phyloP scores from a whole-genome alignment of 1,284 basidiomycete species.

The Irpex sp. region DNA sequence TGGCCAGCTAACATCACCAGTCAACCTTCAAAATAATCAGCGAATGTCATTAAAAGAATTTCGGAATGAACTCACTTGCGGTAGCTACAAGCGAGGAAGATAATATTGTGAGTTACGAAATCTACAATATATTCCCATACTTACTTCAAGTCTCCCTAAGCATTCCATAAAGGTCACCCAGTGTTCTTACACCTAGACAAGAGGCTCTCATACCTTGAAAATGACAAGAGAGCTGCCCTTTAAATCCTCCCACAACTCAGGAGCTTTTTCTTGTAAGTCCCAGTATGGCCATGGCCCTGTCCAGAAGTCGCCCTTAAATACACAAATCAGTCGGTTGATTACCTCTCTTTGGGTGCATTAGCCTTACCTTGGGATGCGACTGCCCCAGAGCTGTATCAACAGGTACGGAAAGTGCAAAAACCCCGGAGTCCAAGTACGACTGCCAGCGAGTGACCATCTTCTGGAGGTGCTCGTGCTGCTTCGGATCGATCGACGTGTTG shows the following conservation, averaged over 20 bases:
- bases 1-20: constrained; percentile 89
- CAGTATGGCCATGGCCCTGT: constrained; percentile 82
- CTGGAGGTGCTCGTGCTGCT: constrained; percentile 41
- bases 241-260: constrained; percentile 57
- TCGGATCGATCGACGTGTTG: constrained; percentile 22
- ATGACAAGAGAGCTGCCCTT: constrained; percentile 76
- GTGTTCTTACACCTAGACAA: neutral
- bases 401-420: constrained; percentile 76
- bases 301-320: constrained; percentile 65
- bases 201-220: constrained; percentile 66
- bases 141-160: constrained; percentile 84
- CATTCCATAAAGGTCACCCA: neutral
- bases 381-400: constrained; percentile 62
- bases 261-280: constrained; percentile 65
- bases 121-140: neutral
- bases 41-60: constrained; percentile 27
- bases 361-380: constrained; percentile 30
- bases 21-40: constrained; percentile 53
- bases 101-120: neutral
- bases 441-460: constrained; percentile 75
- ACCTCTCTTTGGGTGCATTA: neutral
- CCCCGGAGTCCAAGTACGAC: constrained; percentile 62
- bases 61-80: constrained; percentile 58
- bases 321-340: neutral
- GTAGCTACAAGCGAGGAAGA: constrained; percentile 45